Evolutionary conservation across 306 rosid species (phyloP).

Genomic region (Fragaria nilgerrensis): DNA sequence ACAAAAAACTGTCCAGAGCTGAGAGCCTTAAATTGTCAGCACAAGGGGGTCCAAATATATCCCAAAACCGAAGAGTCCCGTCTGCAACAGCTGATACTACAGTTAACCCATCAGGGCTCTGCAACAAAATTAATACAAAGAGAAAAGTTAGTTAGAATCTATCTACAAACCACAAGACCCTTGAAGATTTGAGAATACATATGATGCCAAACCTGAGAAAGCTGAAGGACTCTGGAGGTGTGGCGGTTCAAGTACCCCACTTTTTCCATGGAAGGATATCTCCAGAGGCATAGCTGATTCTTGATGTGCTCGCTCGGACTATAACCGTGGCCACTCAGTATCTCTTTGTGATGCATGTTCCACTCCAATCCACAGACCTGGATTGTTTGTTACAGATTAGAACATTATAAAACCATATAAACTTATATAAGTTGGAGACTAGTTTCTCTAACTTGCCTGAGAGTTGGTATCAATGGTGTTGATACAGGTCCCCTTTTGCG

Average conservation of each 20-base stretch:
- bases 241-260: constrained; percentile 53
- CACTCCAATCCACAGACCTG: constrained; percentile 82
- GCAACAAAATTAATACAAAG: constrained; percentile 23
- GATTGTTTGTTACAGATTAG: background rate
- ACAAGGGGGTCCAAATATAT: constrained; percentile 60
- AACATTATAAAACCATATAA: background rate
- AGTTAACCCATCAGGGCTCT: constrained; percentile 80
- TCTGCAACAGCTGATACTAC: constrained; percentile 76
- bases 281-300: constrained; percentile 71
- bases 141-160: background rate
- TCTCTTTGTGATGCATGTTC: constrained; percentile 73
- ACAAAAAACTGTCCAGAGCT: constrained; percentile 47
- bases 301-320: constrained; percentile 26
- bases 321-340: constrained; percentile 80
- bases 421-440: background rate
- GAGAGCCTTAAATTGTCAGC: constrained; percentile 29
- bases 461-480: constrained; percentile 56
- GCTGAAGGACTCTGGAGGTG: constrained; percentile 57
- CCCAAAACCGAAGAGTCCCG: constrained; percentile 72
- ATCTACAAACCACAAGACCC: background rate
- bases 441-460: constrained; percentile 48
- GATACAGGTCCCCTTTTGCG: constrained; percentile 51
- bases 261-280: constrained; percentile 67
- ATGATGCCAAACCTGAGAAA: constrained; percentile 53
- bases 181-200: background rate